Evolutionary conservation across 2,329 filamentous ascomycete genomes (phyloP), one percentile per base, ranked within the genome.

Genomic region (Paramyrothecium roridum): DNA sequence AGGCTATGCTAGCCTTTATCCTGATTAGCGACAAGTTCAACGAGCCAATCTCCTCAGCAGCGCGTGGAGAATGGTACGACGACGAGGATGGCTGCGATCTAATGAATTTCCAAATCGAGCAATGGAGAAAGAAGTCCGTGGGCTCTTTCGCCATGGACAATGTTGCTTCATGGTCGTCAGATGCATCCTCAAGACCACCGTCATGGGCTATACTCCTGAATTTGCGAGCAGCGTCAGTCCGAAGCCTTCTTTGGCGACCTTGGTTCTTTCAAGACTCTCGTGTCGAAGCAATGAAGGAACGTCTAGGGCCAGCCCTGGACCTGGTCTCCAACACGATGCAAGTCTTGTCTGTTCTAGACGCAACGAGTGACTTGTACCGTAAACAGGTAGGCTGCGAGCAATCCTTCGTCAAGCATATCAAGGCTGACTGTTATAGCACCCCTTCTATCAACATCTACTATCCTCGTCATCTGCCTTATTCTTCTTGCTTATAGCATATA

Each of bases 51-150:
- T 49, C 60, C 0, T 55, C 50, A 12, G 59, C 55, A 3, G 55
- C 57, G 3, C 56, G 48, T 2, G 56, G 52, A 13, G 56, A 59
- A 34, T 57, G 34, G 0, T 63, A 65, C 4, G 58, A 61, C 0
- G 65, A 69, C 10, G 58, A 66, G 3, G 66, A 63, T 16, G 59
- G 60, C 0, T 65, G 65, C n/a, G 67, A 69, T 10, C 10, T 69
- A 4, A 60, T 68, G 58, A 66, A 60, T 8, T 68, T 69, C 10
- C 67, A 68, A 20, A 60, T 69, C 4, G 62, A 65, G 12, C 64
- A 66, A 26, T 67, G 65, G 65, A 53, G 62, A 2, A 66, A 62
- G 22, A 63, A 59, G 3, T 61, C 61, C 2, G 58, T 67, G 2
- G 64, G 58, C 0, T 13, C 46, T 6, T 48, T 48, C 20, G 21